Base-by-base conservation (phyloP, 345 rosid species). In the Camelina laxa region DNA sequence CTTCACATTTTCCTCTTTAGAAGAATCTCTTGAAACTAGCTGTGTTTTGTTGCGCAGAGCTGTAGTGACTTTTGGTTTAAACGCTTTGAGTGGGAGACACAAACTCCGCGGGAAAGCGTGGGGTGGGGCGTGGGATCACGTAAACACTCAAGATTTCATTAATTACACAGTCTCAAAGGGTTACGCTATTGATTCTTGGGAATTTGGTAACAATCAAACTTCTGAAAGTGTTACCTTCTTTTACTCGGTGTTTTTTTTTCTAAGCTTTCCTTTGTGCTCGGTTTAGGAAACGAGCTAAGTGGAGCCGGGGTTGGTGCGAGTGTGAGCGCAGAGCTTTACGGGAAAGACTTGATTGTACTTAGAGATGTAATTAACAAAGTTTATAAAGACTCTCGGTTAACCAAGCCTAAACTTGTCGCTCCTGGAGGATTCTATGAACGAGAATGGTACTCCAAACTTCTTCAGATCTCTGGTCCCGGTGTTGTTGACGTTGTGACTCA, bases 351-450 rank as follows among this genome's bases (percentile, higher is more conserved):
- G 82, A 80, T 87, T 75, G 53, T 64, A 65, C 89, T 95, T 41
- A 90, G 71, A 72, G 74, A 77, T 13, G 85, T 90, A 20, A 80
- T 95, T 69, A 48, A 84, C 66, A 83, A 78, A 47, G 69, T 87
- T 65, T 95, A 92, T 70, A 79, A 82, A 77, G 75, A 83, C 39
- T 85, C 86, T 10, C 65, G 11, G 44, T 76, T 54, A 30, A 1
- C 1, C 0, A 92, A 87, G 73, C 99, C 99, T 42, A 56, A 60
- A 16, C 82, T 95, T 58, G 21, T 92, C 9, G 96, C 99, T 51
- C 99, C 99, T 14, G 99, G 99, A 75, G 98, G 99, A 33, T 95
- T 95, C 84, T 95, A 84, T 73, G 85, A 92, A 11, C 67, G 51
- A 69, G 49, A 73, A 50, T 95, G 99, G 99, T 95, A 74, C 71